Base-by-base conservation (phyloP, 2,329 filamentous ascomycete genomes). In the Zalaria obscura region DNA sequence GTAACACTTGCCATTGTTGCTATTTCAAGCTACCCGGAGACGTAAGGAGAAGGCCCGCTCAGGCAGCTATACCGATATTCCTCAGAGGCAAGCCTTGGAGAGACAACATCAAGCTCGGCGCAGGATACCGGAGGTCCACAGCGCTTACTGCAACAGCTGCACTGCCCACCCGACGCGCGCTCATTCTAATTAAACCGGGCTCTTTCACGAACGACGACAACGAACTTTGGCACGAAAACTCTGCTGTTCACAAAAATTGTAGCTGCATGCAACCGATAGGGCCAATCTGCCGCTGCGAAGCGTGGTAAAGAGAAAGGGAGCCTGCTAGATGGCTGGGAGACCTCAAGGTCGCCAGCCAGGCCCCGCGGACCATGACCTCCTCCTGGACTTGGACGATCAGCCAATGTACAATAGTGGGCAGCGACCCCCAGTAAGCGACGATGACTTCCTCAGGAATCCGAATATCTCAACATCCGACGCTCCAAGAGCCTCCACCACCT, bases 401-500 rank as follows among this genome's bases (percentile, higher is more conserved):
- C 78, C 81, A 40, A 59, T 72, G 45, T 93, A 95, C 63, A 76
- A 73, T 59, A 73, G 72, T 50, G 86, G 86, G 48, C 81, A 87
- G 60, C 76, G 78, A 44, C 80, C 87, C 39, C 76, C 81, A n/a
- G 68, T 83, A 46, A 80, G 80, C 59, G 87, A 94, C 59, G 82
- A 93, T 50, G 78, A 88, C 50, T 69, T 93, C 38, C 67, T 89
- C 56, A 75, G 78, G 58, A 76, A 76, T 49, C 88, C 85, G 64
- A 75, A 82, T 55, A 77, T 81, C 56, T 72, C 83, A 54, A 70
- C 76, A 49, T 67, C 71, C 48, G 46, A 48, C 9, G 73, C 75
- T 47, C 65, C 77, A 43, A 82, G 89, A 50, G 84, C 87, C 40
- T 95, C 88, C 26, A 78, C 89, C 40, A 93, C 87, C 44, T 95